These are phyloP conservation scores for Kockovaella imperatae DNA, from an alignment of 768 basidiomycete genomes.

Conservation along the genomic window DNA sequence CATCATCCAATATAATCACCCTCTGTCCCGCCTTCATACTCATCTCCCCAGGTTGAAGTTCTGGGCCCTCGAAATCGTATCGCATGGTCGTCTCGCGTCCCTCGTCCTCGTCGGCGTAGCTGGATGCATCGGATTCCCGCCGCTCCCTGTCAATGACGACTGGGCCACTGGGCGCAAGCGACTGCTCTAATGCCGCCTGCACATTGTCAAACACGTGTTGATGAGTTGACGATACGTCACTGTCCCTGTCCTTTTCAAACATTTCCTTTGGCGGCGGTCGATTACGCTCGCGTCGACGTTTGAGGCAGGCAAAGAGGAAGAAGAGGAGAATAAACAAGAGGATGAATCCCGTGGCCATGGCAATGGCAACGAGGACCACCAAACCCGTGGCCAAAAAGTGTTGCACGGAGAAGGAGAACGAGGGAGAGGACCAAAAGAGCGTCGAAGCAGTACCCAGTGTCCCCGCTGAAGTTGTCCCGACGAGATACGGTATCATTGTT, in stretches of 20 bases:
- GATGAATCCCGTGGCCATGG: slow-evolving; percentile 79
- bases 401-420: slow-evolving; percentile 51
- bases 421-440: slow-evolving; percentile 56
- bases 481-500: slow-evolving; percentile 70
- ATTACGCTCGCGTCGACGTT: slow-evolving; percentile 24
- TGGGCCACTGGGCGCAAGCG: slow-evolving; percentile 18
- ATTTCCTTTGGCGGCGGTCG: slow-evolving; percentile 8
- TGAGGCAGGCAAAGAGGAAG: slow-evolving; percentile 32
- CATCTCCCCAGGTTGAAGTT: slow-evolving; percentile 43
- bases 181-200: slow-evolving; percentile 25
- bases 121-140: slow-evolving; percentile 6
- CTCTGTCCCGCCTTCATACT: slow-evolving; percentile 38
- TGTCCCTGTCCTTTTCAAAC: slow-evolving; percentile 22
- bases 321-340: slow-evolving; percentile 41
- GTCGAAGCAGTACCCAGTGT: slow-evolving; percentile 62
- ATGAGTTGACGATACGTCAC: slow-evolving; percentile 32
- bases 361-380: slow-evolving; percentile 94
- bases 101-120: slow-evolving; percentile 20
- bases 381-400: slow-evolving; percentile 85
- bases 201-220: slow-evolving; percentile 34
- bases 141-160: slow-evolving; percentile 12
- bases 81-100: slow-evolving; percentile 42
- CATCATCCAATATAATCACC: slow-evolving; percentile 46
- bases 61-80: slow-evolving; percentile 39
- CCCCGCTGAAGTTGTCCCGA: slow-evolving; percentile 60